These are phyloP conservation scores for Nicotiana noctiflora DNA, from an alignment of 257 asterid species.

Conservation along the genomic window DNA sequence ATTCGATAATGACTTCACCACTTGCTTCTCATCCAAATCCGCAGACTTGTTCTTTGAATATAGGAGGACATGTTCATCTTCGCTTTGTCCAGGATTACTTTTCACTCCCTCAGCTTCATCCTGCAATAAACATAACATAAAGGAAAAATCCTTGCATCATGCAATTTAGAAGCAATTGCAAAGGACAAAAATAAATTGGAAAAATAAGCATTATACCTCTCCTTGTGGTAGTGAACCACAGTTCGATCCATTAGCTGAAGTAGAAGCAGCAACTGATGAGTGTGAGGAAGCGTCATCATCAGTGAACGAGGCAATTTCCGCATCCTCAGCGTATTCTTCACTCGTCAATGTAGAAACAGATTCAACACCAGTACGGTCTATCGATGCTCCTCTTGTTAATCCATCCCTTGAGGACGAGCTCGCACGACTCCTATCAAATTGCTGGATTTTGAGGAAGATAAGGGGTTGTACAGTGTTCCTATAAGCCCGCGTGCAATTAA, in stretches of 20 bases:
- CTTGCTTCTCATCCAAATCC: constrained; percentile 36
- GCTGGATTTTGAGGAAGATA: constrained; percentile 53
- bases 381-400: constrained; percentile 42
- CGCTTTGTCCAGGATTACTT: constrained; percentile 25
- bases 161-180: neutral
- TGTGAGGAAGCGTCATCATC: constrained; percentile 78
- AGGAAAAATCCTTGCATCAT: neutral
- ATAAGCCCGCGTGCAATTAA: constrained; percentile 64
- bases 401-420: constrained; percentile 43
- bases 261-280: constrained; percentile 54
- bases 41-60: constrained; percentile 21
- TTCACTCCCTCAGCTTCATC: constrained; percentile 30
- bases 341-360: constrained; percentile 55
- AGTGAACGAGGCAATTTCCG: constrained; percentile 51
- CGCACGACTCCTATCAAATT: constrained; percentile 31
- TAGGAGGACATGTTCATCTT: constrained; percentile 18
- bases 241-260: constrained; percentile 48
- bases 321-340: constrained; percentile 78
- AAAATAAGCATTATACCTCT: constrained; percentile 32
- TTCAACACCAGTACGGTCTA: constrained; percentile 40
- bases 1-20: constrained; percentile 23
- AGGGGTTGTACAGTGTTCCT: constrained; percentile 65
- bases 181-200: neutral
- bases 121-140: constrained; percentile 29
- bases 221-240: constrained; percentile 51